Conservation (phyloP, 306 rosid species). For the Prunus armeniaca region DNA sequence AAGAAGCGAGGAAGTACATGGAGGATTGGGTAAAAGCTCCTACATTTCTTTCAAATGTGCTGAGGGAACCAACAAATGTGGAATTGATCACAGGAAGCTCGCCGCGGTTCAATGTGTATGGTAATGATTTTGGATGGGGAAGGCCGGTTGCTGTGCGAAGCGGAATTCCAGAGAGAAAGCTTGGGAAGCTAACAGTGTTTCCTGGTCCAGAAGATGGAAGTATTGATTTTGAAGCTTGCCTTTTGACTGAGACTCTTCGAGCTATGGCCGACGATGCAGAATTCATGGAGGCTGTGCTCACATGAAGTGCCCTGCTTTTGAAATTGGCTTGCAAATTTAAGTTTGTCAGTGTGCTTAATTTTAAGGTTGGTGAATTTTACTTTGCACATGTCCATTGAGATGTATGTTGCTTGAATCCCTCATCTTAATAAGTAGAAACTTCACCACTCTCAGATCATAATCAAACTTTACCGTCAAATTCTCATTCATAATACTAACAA, state of each 20-base stretch:
- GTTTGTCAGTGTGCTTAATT: too few species aligned
- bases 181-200: constrained; percentile 29
- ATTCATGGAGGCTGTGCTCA: constrained; percentile 12
- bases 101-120: constrained; percentile 40
- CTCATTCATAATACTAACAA: too few species aligned
- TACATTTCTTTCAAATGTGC: background rate
- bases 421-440: too few species aligned
- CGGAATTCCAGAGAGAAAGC: constrained; percentile 1
- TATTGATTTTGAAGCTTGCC: constrained; percentile 39
- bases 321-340: background rate
- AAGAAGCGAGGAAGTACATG: background rate
- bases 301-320: background rate
- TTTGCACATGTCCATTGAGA: too few species aligned
- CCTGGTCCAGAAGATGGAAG: constrained; percentile 42
- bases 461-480: too few species aligned
- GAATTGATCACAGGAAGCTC: constrained; percentile 29
- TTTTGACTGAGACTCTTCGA: constrained; percentile 21
- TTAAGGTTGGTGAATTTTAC: too few species aligned
- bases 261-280: constrained; percentile 27
- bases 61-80: background rate
- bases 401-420: too few species aligned
- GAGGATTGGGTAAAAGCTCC: constrained; percentile 15
- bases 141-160: constrained; percentile 41
- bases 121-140: constrained; percentile 52
- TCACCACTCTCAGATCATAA: too few species aligned